Evolutionary conservation across 306 rosid species (phyloP).

Genomic region (Vicia faba): DNA sequence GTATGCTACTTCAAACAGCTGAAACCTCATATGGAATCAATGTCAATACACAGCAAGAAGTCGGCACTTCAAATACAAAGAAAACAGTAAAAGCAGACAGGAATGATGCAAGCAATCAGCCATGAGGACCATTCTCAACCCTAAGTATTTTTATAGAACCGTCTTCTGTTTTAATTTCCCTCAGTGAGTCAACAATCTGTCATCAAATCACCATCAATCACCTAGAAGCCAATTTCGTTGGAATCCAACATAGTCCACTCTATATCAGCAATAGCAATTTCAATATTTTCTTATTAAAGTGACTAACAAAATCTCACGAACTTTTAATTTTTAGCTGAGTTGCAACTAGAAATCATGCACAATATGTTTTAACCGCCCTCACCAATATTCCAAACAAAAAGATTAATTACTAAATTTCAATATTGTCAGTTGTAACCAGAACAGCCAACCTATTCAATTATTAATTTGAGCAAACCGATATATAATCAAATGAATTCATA

Average conservation of each 20-base stretch:
- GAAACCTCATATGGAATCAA: constrained; percentile 10
- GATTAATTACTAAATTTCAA: not conserved
- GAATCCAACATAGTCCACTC: constrained; percentile 14
- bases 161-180: not conserved
- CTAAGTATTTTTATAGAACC: constrained; percentile 13
- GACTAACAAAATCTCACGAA: not conserved
- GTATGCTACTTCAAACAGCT: constrained; percentile 22
- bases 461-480: constrained; percentile 6
- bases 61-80: constrained; percentile 27
- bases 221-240: not conserved
- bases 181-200: not conserved
- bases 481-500: constrained; percentile 19
- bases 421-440: not conserved
- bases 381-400: not conserved
- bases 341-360: not conserved
- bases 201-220: constrained; percentile 5
- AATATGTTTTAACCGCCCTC: not conserved
- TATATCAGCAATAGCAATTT: constrained; percentile 12
- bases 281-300: constrained; percentile 16
- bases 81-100: constrained; percentile 22
- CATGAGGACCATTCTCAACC: constrained; percentile 7
- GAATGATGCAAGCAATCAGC: constrained; percentile 20
- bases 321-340: constrained; percentile 6
- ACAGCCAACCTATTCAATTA: constrained; percentile 10
- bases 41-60: constrained; percentile 12